Evolutionary conservation across 257 asterid genomes (phyloP).

Genomic region (Sherardia arvensis): DNA sequence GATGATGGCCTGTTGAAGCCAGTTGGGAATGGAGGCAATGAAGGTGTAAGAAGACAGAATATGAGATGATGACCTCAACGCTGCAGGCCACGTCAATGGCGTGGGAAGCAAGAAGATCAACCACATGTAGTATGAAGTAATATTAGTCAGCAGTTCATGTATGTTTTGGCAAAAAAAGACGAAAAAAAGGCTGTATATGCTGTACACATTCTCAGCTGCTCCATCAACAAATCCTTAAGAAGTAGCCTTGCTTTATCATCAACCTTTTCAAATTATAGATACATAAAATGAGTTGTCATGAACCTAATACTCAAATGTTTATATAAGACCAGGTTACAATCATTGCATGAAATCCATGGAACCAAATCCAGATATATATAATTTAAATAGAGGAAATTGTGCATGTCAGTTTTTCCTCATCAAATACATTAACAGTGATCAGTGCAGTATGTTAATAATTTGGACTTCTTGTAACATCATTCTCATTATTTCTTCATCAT

Average conservation of each 20-base stretch:
- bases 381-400: not conserved
- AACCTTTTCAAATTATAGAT: conserved; percentile 24
- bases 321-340: not conserved
- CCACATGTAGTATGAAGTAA: too few relatives aligned
- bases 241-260: conserved; percentile 36
- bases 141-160: too few relatives aligned
- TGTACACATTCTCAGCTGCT: conserved; percentile 27
- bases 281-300: not conserved
- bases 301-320: not conserved
- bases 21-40: too few relatives aligned
- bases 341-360: not conserved
- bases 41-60: too few relatives aligned
- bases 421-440: not conserved
- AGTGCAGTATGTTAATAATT: not conserved
- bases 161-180: too few relatives aligned
- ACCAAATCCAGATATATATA: not conserved
- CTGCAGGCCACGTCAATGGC: too few relatives aligned
- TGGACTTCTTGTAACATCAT: not conserved
- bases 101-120: too few relatives aligned
- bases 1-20: too few relatives aligned
- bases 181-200: conserved; percentile 15
- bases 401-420: not conserved
- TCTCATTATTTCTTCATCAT: not conserved
- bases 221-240: conserved; percentile 47
- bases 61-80: too few relatives aligned